Conservation (phyloP, 805 yeast species). For the Candida anglica region DNA sequence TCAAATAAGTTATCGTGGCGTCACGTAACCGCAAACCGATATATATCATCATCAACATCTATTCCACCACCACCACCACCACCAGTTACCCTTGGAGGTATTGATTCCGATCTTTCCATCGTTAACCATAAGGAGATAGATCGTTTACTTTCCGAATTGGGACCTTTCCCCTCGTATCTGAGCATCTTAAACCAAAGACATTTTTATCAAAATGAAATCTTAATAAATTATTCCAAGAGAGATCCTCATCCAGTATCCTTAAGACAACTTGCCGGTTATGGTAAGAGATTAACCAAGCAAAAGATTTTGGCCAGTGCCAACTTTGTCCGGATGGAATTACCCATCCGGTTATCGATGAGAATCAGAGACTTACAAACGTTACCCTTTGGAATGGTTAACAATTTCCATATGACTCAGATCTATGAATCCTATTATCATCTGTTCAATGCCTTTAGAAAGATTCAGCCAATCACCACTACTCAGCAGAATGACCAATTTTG, state of each 20-base stretch:
- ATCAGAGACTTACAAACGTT: slow-evolving; percentile 73
- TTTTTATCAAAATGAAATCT: slow-evolving; percentile 76
- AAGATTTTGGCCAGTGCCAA: slow-evolving; percentile 82
- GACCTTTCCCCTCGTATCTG: slow-evolving; percentile 40
- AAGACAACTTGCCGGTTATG: slow-evolving; percentile 87
- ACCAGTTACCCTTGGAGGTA: not conserved
- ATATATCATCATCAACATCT: too few species aligned
- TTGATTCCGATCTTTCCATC: not conserved
- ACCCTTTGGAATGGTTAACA: slow-evolving; percentile 81
- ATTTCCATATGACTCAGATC: slow-evolving; percentile 80
- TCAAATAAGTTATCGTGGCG: too few species aligned
- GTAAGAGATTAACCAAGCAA: slow-evolving; percentile 69
- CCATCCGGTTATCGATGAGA: slow-evolving; percentile 78
- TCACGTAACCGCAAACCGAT: too few species aligned
- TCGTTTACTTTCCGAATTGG: slow-evolving; percentile 27
- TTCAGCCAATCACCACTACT: slow-evolving; percentile 61
- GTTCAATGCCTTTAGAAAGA: slow-evolving; percentile 78
- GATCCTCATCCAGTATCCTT: slow-evolving; percentile 86
- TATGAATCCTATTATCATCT: slow-evolving; percentile 87
- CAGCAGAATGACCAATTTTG: slow-evolving; percentile 78
- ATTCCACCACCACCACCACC: too few species aligned
- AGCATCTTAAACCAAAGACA: slow-evolving; percentile 57
- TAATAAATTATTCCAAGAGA: slow-evolving; percentile 58
- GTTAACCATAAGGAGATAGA: slow-evolving; percentile 1
- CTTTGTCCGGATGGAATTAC: slow-evolving; percentile 81